phyloP scores from a whole-genome alignment of 441 rosid genomes.

The Gossypium gossypioides region DNA sequence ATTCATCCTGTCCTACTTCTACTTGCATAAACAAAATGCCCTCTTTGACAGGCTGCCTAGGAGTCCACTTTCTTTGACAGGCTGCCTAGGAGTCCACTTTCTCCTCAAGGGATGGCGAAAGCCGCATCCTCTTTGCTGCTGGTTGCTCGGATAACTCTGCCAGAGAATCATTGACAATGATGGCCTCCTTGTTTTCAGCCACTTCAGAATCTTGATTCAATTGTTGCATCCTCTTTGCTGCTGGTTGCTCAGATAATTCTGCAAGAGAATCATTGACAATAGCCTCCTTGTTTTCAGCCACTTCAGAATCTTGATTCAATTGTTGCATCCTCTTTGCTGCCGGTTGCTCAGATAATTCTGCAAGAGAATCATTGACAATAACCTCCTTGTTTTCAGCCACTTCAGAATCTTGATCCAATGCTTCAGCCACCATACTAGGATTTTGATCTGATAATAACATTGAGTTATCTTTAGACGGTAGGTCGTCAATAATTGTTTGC shows the following conservation, averaged over 20 bases:
- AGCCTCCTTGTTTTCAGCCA: slow-evolving; percentile 11
- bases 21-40: slow-evolving; percentile 17
- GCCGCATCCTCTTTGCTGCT: slow-evolving; percentile 50
- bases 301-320: slow-evolving; percentile 18
- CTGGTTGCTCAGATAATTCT: slow-evolving; percentile 30
- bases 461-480: slow-evolving; percentile 19
- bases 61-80: slow-evolving; percentile 11
- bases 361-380: slow-evolving; percentile 12
- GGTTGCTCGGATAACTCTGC: slow-evolving; percentile 32
- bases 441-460: slow-evolving; percentile 19
- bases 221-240: not conserved
- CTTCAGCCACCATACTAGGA: slow-evolving; percentile 11
- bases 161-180: slow-evolving; percentile 13
- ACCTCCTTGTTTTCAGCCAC: slow-evolving; percentile 11
- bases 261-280: slow-evolving; percentile 16
- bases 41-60: not conserved
- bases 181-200: slow-evolving; percentile 13
- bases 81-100: slow-evolving; percentile 14
- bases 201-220: slow-evolving; percentile 18
- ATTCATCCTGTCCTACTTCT: slow-evolving; percentile 14
- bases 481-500: slow-evolving; percentile 9
- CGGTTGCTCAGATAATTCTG: no score
- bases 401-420: slow-evolving; percentile 18
- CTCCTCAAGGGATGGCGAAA: slow-evolving; percentile 27
- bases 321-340: not conserved